Evolutionary conservation across 1,284 basidiomycete species (phyloP), one percentile per base, ranked within the genome.

Genomic region (Fomitopsis pinicola): DNA sequence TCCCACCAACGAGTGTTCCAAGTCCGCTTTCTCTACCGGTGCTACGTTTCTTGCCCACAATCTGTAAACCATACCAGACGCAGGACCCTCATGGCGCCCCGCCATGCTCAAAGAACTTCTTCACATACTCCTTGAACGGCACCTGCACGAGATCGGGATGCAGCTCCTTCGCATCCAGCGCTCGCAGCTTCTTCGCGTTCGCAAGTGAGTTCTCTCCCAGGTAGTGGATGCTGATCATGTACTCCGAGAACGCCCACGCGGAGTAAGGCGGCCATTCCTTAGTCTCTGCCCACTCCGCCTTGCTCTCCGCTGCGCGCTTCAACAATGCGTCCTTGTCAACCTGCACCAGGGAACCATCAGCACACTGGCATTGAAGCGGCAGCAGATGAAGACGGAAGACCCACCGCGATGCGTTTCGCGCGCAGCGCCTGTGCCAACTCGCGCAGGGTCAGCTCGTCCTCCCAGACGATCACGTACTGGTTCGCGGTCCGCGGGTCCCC

Each of bases 381-480:
- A 36, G 10, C 7, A 22, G 22, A 22, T 22, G 22, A 22, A 22
- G 22, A 12, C 38, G 12, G 38, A 10, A 4, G 38, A 10, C 38
- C 9, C 12, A 55, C 59, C 38, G 33, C 30, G 19, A 58, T 54
- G 22, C 62, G 46, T 56, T 59, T 56, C 12, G 60, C 61, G 54
- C 58, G 61, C 5, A 67, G 58, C 3, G 26, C 40, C 17, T 59
- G 57, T 3, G 44, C 68, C 28, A 59, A 64, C 30, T 69, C 64
- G 6, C 35, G 14, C 57, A 64, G 63, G 7, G 67, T 66, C 10
- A 66, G 56, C 54, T 71, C 66, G 58, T 72, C 69, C 30, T 67
- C 65, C 69, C 70, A 71, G n/a, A 68, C 60, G 60, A 72, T 69
- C 26, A 73, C 67, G 53, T 69, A 65, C 17, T 61, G 60, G 59